Base-by-base conservation (phyloP, 441 rosid species). In the Eruca vesicaria region DNA sequence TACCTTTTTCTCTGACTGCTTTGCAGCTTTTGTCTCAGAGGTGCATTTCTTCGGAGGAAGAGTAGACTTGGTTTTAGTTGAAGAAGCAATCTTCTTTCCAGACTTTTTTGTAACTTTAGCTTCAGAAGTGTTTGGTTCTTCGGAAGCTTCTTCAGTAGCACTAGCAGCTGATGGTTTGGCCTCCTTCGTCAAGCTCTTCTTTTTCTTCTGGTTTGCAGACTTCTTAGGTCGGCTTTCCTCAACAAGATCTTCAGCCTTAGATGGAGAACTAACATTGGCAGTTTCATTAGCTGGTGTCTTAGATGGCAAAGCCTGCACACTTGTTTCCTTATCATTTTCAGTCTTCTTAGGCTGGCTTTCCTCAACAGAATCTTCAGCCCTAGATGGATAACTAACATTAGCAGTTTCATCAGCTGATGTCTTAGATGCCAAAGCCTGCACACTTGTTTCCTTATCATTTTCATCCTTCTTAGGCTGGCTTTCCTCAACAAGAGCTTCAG, bases 1-100 rank as follows among this genome's bases (percentile, higher is more conserved):
- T 58, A 71, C 84, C 84, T 86, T 92, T 80, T 87, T 92, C 71
- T 83, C 80, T 38, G 84, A 73, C 75, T 66, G 86, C 79, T 90
- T 88, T 41, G 66, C 67, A 57, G 70, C 69, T 80, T 92, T 92
- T 63, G 74, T 80, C 69, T 89, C 93, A 26, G 86, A 76, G 72
- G 86, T 89, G 81, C 83, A 81, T 79, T 89, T 90, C 79, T 87
- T 88, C 68, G 75, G 68, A 45, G 59, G 73, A 68, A 73, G 45
- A 10, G 79, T 60, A 76, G 81, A 64, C 79, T 80, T 86, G 65
- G 86, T 80, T 70, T 87, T 88, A 48, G 68, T 74, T 57, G 88
- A 78, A 52, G 82, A 67, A 76, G 82, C 66, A 6, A 77, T 83
- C 83, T 82, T 89, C 75, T 83, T 88, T 63, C 84, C 87, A 9